Percentiles rank a stretch among this genome's conserved stretches.
Conservation (phyloP, 352 stramenopile genomes). For the Pythium inflatum region DNA sequence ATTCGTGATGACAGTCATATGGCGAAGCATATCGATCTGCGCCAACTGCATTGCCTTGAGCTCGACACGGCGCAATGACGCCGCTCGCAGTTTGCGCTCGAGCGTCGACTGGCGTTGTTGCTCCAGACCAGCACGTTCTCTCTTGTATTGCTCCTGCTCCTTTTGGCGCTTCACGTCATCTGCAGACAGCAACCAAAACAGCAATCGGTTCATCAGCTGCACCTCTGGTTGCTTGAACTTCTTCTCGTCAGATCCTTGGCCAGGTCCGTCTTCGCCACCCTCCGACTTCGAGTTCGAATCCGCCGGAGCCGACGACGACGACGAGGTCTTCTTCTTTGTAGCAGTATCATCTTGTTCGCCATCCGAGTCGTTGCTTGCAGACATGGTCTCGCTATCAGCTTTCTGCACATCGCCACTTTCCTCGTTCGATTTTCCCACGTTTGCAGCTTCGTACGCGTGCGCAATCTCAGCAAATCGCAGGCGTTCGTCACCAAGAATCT, state of each 20-base stretch:
- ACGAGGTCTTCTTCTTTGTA: conserved; percentile 7
- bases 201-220: conserved; percentile 88
- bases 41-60: conserved; percentile 85
- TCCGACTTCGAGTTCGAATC: conserved; percentile 19
- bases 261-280: conserved; percentile 43
- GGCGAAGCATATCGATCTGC: conserved; percentile 79
- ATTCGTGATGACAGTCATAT: conserved; percentile 70
- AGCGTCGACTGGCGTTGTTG: conserved; percentile 73
- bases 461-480: conserved; percentile 76
- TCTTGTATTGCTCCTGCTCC: conserved; percentile 78
- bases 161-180: conserved; percentile 87
- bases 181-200: conserved; percentile 84
- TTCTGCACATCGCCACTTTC: conserved; percentile 43
- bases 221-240: conserved; percentile 87
- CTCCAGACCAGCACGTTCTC: conserved; percentile 67
- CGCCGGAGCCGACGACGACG: neutral
- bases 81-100: conserved; percentile 69
- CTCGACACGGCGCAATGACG: conserved; percentile 73
- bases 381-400: conserved; percentile 30
- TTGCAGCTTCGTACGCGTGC: conserved; percentile 44
- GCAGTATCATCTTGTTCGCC: conserved; percentile 32
- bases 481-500: conserved; percentile 77
- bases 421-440: conserved; percentile 38
- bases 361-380: conserved; percentile 15
- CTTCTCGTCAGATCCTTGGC: conserved; percentile 32